Conservation (phyloP, 495 filamentous ascomycete genomes). For the Durotheca rogersii region DNA sequence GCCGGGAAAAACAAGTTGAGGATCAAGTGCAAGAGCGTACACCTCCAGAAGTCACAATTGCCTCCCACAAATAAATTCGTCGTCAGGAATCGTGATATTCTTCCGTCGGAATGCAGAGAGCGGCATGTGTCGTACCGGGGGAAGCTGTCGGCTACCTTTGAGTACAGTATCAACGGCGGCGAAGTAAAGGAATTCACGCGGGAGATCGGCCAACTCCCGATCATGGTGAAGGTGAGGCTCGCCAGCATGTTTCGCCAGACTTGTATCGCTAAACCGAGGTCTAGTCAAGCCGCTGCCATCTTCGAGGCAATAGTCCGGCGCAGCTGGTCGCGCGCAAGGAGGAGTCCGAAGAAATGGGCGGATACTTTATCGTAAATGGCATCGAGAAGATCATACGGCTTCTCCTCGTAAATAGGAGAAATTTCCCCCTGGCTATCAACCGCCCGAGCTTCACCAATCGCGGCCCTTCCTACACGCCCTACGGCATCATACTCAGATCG, state of each 20-base stretch:
- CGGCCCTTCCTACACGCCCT: slow-evolving; percentile 82
- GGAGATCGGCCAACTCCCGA: slow-evolving; percentile 83
- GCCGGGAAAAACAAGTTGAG: slow-evolving; percentile 67
- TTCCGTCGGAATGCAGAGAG: slow-evolving; percentile 91
- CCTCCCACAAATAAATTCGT: slow-evolving; percentile 78
- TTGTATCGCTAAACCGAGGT: slow-evolving; percentile 14
- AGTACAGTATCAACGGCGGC: slow-evolving; percentile 82
- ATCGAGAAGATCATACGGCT: slow-evolving; percentile 95
- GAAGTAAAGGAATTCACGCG: slow-evolving; percentile 75
- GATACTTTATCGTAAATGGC: slow-evolving; percentile 94
- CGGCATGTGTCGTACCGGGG: slow-evolving; percentile 90
- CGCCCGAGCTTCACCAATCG: slow-evolving; percentile 84
- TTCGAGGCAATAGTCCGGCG: slow-evolving; percentile 78
- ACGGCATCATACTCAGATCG: slow-evolving; percentile 85
- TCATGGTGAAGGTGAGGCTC: slow-evolving; percentile 77
- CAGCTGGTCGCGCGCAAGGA: slow-evolving; percentile 83
- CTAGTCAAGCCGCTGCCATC: slow-evolving; percentile 84
- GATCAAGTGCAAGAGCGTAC: slow-evolving; percentile 72
- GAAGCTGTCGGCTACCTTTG: slow-evolving; percentile 74
- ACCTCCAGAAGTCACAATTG: slow-evolving; percentile 72
- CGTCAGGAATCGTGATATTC: slow-evolving; percentile 73
- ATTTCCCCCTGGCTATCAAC: slow-evolving; percentile 91
- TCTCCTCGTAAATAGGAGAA: slow-evolving; percentile 82
- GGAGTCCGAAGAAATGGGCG: slow-evolving; percentile 88
- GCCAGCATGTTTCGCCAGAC: background rate